Percentiles rank a stretch among this genome's conserved stretches.
phyloP scores from a whole-genome alignment of 768 basidiomycete genomes.

The Phlegmacium glaucopus region DNA sequence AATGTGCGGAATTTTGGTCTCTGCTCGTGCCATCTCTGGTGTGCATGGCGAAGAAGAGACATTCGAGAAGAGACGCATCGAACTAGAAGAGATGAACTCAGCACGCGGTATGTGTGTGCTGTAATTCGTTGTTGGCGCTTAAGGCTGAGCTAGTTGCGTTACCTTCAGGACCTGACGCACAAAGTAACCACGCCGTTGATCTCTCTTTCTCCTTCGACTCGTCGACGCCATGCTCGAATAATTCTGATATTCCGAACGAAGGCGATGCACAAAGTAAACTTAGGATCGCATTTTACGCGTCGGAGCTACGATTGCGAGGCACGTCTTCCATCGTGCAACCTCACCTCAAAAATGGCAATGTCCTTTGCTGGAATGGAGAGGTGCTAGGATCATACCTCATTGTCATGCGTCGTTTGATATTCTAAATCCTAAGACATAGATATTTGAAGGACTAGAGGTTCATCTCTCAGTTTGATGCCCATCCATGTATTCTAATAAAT shows the following conservation, averaged over 20 bases:
- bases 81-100: constrained; percentile 47
- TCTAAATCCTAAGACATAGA: constrained; percentile 22
- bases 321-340: constrained; percentile 59
- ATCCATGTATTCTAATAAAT: not conserved
- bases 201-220: not conserved
- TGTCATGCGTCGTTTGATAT: not conserved
- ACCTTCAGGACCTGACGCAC: constrained; percentile 63
- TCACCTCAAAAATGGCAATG: constrained; percentile 50
- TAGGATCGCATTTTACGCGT: constrained; percentile 60
- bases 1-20: constrained; percentile 76
- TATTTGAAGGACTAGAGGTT: constrained; percentile 82
- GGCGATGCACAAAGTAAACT: constrained; percentile 10
- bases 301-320: constrained; percentile 76
- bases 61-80: constrained; percentile 7
- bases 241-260: not conserved
- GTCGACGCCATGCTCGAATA: not conserved
- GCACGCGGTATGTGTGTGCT: constrained; percentile 48
- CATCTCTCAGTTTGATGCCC: constrained; percentile 10
- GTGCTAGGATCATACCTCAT: constrained; percentile 30
- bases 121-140: not conserved
- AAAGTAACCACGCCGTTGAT: constrained; percentile 21
- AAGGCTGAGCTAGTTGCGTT: constrained; percentile 1
- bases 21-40: constrained; percentile 24
- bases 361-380: constrained; percentile 89
- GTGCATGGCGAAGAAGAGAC: not conserved